Base-by-base conservation (phyloP, 2,329 filamentous ascomycete genomes). In the Chaetothyriales sp. region DNA sequence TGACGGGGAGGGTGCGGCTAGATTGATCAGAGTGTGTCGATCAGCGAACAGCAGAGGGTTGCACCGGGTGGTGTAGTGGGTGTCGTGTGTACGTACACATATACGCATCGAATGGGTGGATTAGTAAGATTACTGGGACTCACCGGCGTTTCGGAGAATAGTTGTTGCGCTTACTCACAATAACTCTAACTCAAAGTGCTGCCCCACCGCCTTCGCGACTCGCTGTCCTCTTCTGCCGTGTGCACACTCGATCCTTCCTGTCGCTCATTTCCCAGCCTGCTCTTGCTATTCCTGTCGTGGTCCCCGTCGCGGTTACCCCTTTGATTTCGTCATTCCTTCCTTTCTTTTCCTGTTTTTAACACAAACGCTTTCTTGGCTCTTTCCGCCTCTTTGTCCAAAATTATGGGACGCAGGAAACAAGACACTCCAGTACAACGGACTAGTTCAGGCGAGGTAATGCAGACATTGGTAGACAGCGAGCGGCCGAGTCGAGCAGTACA, bases 351-450 rank as follows among this genome's bases (percentile, higher is more conserved):
- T 12, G 8, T 25, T 25, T n/a, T n/a, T n/a, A n/a, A n/a, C 26
- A 28, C 5, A 28, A 32, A 32, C 9, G 7, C 15, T 15, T 39
- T 15, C 32, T 15, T 39, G 9, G 15, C 32, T 25, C 6, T 25
- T 25, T 25, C 22, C 15, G 32, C 32, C 15, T 15, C 3, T 15
- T 15, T 4, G 32, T 15, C 32, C 32, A 15, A 28, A 45, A 19
- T 22, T 36, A 87, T 88, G 84, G 83, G 82, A 53, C 79, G 83
- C 61, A 76, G 75, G 50, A 87, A 88, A 68, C 81, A 85, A 67
- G 70, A 76, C 42, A 71, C 70, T 47, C 80, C 84, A 8, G 67
- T 83, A 52, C 76, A 79, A 64, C 79, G 82, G 63, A 76, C 79
- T 57, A 70, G 78, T 2, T 85, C 82, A 6, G 82, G 80, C 22